Evolutionary conservation across 2,329 filamentous ascomycete species (phyloP).

Genomic region (Cladosporium oxysporum): DNA sequence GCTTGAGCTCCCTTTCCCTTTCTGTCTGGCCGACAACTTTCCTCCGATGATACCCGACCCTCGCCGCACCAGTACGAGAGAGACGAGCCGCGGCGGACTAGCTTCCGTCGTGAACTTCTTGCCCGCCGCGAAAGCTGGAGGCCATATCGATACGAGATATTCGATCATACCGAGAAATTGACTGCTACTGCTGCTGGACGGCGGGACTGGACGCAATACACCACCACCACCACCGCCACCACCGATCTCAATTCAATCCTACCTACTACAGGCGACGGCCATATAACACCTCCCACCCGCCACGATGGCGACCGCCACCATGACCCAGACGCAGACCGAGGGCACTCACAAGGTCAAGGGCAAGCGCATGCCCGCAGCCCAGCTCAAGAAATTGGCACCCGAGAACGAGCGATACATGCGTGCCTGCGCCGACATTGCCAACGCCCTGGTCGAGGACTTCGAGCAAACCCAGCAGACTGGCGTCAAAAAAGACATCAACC

Average conservation of each 20-base stretch:
- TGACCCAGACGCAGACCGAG: slow-evolving; percentile 58
- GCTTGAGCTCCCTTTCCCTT: slow-evolving; percentile 8
- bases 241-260: not conserved
- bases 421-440: slow-evolving; percentile 94
- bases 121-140: not conserved
- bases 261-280: not conserved
- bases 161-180: slow-evolving; percentile 5
- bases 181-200: slow-evolving; percentile 2
- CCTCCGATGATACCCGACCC: slow-evolving; percentile 3
- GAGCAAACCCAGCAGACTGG: slow-evolving; percentile 75
- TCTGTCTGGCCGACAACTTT: slow-evolving; percentile 6
- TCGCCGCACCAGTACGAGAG: not conserved
- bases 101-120: not conserved
- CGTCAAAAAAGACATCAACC: slow-evolving; percentile 82
- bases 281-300: not conserved
- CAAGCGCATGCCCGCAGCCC: slow-evolving; percentile 30
- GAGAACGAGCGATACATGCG: slow-evolving; percentile 94
- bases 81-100: not conserved
- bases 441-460: slow-evolving; percentile 90
- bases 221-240: not conserved
- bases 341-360: slow-evolving; percentile 62
- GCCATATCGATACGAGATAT: slow-evolving; percentile 1
- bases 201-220: not conserved
- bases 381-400: slow-evolving; percentile 68
- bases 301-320: slow-evolving; percentile 57